Percentiles rank a stretch among this genome's conserved stretches.
Evolutionary conservation across 179 eudicot species (phyloP).

Genomic region (Vitellaria paradoxa): DNA sequence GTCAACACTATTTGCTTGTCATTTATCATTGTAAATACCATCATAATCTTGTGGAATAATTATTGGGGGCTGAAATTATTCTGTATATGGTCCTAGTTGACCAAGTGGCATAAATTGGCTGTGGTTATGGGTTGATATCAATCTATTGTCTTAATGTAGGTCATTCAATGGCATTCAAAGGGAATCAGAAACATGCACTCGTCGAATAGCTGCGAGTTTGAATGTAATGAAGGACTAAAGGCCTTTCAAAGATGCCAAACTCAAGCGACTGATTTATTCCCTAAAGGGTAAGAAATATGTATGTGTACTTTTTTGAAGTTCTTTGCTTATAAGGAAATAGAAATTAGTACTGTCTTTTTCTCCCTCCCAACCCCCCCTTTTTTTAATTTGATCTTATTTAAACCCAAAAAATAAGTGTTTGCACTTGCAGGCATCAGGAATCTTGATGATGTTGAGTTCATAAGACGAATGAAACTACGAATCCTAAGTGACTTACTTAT

Average conservation of each 20-base stretch:
- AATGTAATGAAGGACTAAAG: not conserved
- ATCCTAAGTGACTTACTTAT: not conserved
- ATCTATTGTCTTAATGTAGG: constrained; percentile 9
- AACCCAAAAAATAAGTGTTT: not conserved
- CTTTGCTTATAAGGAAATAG: constrained; percentile 7
- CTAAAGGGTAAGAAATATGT: too few relatives aligned
- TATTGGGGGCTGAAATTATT: not conserved
- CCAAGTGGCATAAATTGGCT: not conserved
- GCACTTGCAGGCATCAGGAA: not conserved
- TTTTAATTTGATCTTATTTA: not conserved
- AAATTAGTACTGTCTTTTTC: not conserved
- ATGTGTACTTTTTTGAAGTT: not conserved
- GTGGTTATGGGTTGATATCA: not conserved
- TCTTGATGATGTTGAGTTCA: not conserved
- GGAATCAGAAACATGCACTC: not conserved
- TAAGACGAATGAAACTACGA: not conserved
- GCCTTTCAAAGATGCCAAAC: not conserved
- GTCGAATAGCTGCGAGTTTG: not conserved
- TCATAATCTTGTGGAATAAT: not conserved
- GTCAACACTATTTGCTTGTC: not conserved
- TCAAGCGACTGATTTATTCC: too few relatives aligned
- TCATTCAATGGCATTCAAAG: not conserved
- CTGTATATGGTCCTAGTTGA: not conserved
- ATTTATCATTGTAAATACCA: not conserved
- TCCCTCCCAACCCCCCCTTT: not conserved